Conservation (phyloP, 345 rosid species). For the Brassica incana region DNA sequence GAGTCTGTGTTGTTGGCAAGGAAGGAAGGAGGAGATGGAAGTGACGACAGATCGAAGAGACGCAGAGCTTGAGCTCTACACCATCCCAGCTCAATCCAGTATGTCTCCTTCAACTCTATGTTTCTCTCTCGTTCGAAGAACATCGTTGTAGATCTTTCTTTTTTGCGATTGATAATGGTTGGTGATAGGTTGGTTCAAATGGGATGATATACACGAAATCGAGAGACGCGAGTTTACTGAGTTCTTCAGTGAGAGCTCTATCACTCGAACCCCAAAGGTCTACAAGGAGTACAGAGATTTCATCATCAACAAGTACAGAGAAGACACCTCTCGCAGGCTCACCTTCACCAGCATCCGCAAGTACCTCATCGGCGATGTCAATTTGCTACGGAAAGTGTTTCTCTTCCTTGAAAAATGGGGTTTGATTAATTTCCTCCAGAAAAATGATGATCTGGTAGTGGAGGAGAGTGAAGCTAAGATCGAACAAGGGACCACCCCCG, state of each 20-base stretch:
- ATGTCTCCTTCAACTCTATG: too few species aligned
- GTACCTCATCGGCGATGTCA: slow-evolving; percentile 79
- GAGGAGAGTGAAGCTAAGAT: slow-evolving; percentile 42
- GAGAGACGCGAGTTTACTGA: slow-evolving; percentile 71
- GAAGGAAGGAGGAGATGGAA: too few species aligned
- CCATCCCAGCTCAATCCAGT: slow-evolving; percentile 79
- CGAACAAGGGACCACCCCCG: slow-evolving; percentile 64
- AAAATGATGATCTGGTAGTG: background rate
- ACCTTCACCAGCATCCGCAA: slow-evolving; percentile 82
- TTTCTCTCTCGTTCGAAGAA: too few species aligned
- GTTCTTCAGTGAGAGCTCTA: slow-evolving; percentile 81
- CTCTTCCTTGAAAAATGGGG: slow-evolving; percentile 72
- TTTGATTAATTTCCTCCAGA: slow-evolving; percentile 60
- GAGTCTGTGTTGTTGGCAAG: too few species aligned
- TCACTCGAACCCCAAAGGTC: slow-evolving; percentile 82
- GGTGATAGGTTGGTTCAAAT: slow-evolving; percentile 91
- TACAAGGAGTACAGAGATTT: slow-evolving; percentile 95
- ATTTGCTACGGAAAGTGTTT: slow-evolving; percentile 73
- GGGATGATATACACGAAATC: slow-evolving; percentile 92
- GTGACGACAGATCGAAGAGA: slow-evolving; percentile 18
- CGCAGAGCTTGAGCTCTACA: slow-evolving; percentile 69
- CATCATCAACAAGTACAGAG: slow-evolving; percentile 48
- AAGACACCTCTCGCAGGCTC: slow-evolving; percentile 66
- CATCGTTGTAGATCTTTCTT: background rate
- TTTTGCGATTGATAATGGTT: background rate